These are phyloP conservation scores for Pterulicium gracile DNA, from an alignment of 1,284 basidiomycete species.

Conservation along the genomic window DNA sequence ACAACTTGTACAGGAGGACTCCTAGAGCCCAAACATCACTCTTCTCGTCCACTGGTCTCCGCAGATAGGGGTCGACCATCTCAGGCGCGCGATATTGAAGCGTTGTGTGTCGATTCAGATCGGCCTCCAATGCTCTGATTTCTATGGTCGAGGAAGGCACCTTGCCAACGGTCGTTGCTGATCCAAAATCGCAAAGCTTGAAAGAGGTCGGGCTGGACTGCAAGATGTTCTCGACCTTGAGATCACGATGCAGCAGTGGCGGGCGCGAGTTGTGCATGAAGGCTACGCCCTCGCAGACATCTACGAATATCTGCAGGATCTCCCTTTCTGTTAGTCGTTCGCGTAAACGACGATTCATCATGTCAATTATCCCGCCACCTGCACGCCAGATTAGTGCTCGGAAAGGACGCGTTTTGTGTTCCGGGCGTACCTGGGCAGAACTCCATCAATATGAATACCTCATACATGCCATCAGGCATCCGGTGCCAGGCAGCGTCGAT, in stretches of 20 bases:
- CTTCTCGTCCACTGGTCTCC: conserved; percentile 83
- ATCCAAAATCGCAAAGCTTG: conserved; percentile 99
- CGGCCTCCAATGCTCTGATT: conserved; percentile 80
- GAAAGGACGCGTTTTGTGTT: conserved; percentile 1
- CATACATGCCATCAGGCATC: conserved; percentile 74
- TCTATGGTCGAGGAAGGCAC: conserved; percentile 71
- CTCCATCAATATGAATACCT: conserved; percentile 99
- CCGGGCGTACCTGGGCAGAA: conserved; percentile 60
- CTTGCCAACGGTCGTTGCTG: conserved; percentile 69
- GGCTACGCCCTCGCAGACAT: conserved; percentile 88
- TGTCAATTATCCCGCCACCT: conserved; percentile 98
- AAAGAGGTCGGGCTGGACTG: conserved; percentile 67
- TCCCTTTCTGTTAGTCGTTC: conserved; percentile 92
- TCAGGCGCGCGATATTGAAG: conserved; percentile 95
- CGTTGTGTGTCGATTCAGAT: conserved; percentile 92
- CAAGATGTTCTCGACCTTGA: conserved; percentile 99
- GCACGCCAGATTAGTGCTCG: background rate
- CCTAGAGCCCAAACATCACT: conserved; percentile 98
- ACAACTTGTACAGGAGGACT: conserved; percentile 85
- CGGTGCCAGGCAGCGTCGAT: conserved; percentile 90
- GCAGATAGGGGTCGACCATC: conserved; percentile 89
- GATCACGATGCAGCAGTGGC: conserved; percentile 89
- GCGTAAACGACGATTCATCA: conserved; percentile 94
- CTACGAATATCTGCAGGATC: conserved; percentile 96
- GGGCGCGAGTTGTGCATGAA: conserved; percentile 93